Evolutionary conservation across 805 yeast species (phyloP).

Genomic region (Schizosaccharomyces octosporus): DNA sequence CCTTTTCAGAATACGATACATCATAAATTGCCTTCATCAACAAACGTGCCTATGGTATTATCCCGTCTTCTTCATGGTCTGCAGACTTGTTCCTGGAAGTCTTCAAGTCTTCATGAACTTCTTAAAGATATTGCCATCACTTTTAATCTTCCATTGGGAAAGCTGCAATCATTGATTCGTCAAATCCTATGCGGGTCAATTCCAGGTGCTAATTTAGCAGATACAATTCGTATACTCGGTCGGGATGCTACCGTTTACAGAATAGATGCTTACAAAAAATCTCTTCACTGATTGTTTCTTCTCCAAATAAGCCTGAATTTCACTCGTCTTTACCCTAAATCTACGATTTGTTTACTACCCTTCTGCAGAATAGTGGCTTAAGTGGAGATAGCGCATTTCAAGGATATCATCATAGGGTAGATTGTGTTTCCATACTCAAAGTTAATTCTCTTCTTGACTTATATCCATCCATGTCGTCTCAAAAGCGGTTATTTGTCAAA

Average conservation of each 20-base stretch:
- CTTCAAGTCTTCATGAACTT: not conserved
- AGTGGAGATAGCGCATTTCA: too few relatives aligned
- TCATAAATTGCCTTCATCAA: too few relatives aligned
- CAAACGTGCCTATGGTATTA: too few relatives aligned
- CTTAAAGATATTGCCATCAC: not conserved
- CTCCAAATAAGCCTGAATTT: too few relatives aligned
- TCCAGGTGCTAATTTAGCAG: not conserved
- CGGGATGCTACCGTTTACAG: not conserved
- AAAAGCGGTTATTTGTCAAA: not conserved
- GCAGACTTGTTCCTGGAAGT: too few relatives aligned
- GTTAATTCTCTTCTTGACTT: slow-evolving; percentile 6
- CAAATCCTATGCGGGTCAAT: not conserved
- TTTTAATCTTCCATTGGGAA: not conserved
- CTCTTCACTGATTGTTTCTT: too few relatives aligned
- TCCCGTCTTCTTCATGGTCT: too few relatives aligned
- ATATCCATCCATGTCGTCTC: not conserved
- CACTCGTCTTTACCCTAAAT: too few relatives aligned
- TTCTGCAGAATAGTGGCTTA: too few relatives aligned
- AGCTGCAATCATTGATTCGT: not conserved
- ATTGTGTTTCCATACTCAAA: not conserved
- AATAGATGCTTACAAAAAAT: not conserved
- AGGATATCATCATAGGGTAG: not conserved
- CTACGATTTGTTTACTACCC: too few relatives aligned
- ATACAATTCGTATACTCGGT: not conserved
- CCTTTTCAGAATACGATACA: not conserved